Evolutionary conservation across 345 rosid genomes (phyloP).

Genomic region (Anacardium occidentale): DNA sequence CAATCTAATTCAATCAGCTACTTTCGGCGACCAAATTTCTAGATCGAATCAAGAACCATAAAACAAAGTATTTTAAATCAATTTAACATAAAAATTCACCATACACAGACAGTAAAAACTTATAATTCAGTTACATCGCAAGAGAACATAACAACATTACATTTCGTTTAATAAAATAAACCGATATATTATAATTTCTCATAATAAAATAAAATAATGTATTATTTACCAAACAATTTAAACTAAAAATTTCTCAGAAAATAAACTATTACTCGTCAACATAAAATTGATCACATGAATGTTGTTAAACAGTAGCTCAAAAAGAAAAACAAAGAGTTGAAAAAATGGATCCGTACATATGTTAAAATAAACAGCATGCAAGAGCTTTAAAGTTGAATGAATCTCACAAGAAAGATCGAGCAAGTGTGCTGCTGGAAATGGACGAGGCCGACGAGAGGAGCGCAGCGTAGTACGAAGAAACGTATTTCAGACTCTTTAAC

Average conservation of each 20-base stretch:
- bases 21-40: neutral
- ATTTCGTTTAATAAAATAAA: neutral
- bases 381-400: neutral
- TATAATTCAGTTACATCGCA: constrained; percentile 7
- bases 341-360: constrained; percentile 6
- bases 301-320: neutral
- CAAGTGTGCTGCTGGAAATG: constrained; percentile 17
- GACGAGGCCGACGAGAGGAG: constrained; percentile 24
- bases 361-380: constrained; percentile 4
- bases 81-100: constrained; percentile 17
- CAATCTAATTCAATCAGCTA: neutral
- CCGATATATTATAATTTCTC: neutral
- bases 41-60: constrained; percentile 19
- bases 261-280: neutral
- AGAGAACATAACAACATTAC: neutral
- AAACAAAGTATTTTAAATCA: constrained; percentile 20
- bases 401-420: neutral
- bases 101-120: neutral
- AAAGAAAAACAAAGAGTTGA: neutral
- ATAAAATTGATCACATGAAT: constrained; percentile 2
- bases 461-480: constrained; percentile 30
- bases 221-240: neutral
- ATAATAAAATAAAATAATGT: neutral
- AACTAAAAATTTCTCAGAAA: neutral
- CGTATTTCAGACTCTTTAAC: neutral